phyloP scores from a whole-genome alignment of 2,329 filamentous ascomycete genomes.

The Dothistroma pini region DNA sequence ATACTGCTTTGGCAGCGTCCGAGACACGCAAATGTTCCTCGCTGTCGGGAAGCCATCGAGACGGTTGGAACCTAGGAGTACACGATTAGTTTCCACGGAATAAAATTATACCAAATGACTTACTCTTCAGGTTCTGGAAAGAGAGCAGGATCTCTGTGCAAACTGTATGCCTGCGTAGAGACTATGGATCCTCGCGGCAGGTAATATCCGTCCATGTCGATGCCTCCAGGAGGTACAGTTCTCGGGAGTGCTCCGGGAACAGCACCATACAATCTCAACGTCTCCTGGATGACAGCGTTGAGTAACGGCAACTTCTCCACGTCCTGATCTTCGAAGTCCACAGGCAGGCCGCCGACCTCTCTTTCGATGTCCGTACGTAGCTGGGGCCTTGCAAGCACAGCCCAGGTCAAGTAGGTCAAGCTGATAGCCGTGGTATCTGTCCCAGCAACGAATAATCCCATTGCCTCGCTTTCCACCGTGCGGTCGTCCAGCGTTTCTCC shows the following conservation, averaged over 20 bases:
- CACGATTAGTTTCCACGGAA: too few relatives aligned
- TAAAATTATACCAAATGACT: background rate
- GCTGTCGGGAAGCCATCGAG: constrained; percentile 20
- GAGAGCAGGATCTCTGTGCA: constrained; percentile 27
- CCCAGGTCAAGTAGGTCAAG: constrained; percentile 32
- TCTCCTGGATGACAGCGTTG: constrained; percentile 30
- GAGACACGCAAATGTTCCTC: constrained; percentile 9
- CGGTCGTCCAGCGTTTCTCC: constrained; percentile 27
- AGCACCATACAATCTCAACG: constrained; percentile 33
- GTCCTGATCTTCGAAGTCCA: constrained; percentile 22
- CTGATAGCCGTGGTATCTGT: constrained; percentile 34
- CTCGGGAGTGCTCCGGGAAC: constrained; percentile 32
- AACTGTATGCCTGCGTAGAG: constrained; percentile 29
- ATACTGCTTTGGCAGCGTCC: constrained; percentile 25
- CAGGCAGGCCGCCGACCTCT: constrained; percentile 25
- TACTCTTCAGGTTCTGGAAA: constrained; percentile 27
- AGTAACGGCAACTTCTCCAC: constrained; percentile 26
- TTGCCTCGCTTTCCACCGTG: constrained; percentile 30
- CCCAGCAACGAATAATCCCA: constrained; percentile 31
- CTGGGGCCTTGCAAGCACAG: constrained; percentile 25
- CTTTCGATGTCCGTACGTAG: constrained; percentile 22
- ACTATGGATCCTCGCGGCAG: constrained; percentile 27
- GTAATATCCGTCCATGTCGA: constrained; percentile 21
- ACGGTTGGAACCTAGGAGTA: constrained; percentile 25
- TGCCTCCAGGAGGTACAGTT: constrained; percentile 26